Evolutionary conservation across 768 basidiomycete genomes (phyloP).

Genomic region (Panaeolus cyanescens): DNA sequence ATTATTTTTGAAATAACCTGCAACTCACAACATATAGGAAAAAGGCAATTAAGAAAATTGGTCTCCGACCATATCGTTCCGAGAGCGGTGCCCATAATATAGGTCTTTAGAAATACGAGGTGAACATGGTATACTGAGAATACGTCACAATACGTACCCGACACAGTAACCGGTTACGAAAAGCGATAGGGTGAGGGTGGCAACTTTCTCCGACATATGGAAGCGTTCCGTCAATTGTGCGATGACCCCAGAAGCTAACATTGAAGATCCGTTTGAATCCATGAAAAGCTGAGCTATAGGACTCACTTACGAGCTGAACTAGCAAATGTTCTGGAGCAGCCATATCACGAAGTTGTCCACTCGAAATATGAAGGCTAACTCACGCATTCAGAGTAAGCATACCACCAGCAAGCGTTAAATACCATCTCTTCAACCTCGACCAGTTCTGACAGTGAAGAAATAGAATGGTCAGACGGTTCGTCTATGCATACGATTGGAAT

Average conservation of each 20-base stretch:
- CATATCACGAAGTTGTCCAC: neutral
- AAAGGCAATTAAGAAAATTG: slow-evolving; percentile 59
- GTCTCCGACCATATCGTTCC: slow-evolving; percentile 59
- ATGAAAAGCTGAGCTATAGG: neutral
- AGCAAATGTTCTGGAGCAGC: slow-evolving; percentile 53
- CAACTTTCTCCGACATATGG: slow-evolving; percentile 50
- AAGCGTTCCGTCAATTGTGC: slow-evolving; percentile 47
- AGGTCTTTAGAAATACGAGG: slow-evolving; percentile 31
- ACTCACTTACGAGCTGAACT: slow-evolving; percentile 50
- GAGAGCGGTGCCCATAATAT: slow-evolving; percentile 59
- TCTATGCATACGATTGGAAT: neutral
- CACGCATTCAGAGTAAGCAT: slow-evolving; percentile 58
- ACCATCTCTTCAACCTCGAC: slow-evolving; percentile 47
- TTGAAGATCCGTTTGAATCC: neutral
- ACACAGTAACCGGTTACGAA: slow-evolving; percentile 70
- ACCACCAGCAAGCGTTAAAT: slow-evolving; percentile 47
- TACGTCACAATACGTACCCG: slow-evolving; percentile 34
- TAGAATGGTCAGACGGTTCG: no score
- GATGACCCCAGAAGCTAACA: slow-evolving; percentile 49
- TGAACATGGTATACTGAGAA: neutral
- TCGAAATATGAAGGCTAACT: slow-evolving; percentile 17
- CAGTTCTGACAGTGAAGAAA: slow-evolving; percentile 52
- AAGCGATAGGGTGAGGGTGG: slow-evolving; percentile 56
- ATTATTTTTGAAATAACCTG: neutral
- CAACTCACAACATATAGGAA: slow-evolving; percentile 52